Conservation (phyloP, 2,329 filamentous ascomycete species). For the Septoria linicola region DNA sequence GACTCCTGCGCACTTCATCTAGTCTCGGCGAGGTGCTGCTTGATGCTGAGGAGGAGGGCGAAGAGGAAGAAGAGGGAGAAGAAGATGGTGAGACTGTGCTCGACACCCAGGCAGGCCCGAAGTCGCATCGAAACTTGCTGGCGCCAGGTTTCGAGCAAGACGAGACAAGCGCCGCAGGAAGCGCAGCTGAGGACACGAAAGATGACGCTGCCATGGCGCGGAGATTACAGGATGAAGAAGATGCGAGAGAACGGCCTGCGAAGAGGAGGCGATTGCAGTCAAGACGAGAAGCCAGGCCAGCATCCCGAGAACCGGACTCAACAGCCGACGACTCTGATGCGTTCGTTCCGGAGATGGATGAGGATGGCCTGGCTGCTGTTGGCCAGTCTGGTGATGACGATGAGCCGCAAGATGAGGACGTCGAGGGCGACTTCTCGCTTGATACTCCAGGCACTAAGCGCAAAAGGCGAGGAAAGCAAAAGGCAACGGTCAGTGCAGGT, state of each 20-base stretch:
- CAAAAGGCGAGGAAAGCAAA: conserved; percentile 35
- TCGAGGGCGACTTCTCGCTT: conserved; percentile 37
- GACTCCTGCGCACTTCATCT: conserved; percentile 63
- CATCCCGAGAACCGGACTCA: conserved; percentile 25
- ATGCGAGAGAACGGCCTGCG: conserved; percentile 41
- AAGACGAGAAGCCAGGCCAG: conserved; percentile 26
- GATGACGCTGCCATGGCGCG: conserved; percentile 36
- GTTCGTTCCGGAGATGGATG: conserved; percentile 44
- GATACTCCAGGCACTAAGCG: conserved; percentile 43
- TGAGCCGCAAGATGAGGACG: conserved; percentile 42
- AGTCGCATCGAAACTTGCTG: conserved; percentile 50
- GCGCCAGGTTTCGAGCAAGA: conserved; percentile 48
- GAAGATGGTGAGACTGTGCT: conserved; percentile 24
- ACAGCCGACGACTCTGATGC: conserved; percentile 42
- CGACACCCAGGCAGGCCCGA: conserved; percentile 31
- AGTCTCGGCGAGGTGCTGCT: conserved; percentile 74
- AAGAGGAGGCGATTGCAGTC: conserved; percentile 44
- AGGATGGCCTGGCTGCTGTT: conserved; percentile 40
- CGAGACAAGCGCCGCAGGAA: conserved; percentile 25
- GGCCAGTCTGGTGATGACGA: conserved; percentile 42
- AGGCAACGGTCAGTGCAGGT: conserved; percentile 28
- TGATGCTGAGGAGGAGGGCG: conserved; percentile 73
- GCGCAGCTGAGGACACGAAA: conserved; percentile 26
- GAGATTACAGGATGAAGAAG: conserved; percentile 38
- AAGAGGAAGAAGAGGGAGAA: conserved; percentile 48